These are phyloP conservation scores for Xylariaceae sp. DNA, from an alignment of 2,329 filamentous ascomycete species.

Conservation along the genomic window DNA sequence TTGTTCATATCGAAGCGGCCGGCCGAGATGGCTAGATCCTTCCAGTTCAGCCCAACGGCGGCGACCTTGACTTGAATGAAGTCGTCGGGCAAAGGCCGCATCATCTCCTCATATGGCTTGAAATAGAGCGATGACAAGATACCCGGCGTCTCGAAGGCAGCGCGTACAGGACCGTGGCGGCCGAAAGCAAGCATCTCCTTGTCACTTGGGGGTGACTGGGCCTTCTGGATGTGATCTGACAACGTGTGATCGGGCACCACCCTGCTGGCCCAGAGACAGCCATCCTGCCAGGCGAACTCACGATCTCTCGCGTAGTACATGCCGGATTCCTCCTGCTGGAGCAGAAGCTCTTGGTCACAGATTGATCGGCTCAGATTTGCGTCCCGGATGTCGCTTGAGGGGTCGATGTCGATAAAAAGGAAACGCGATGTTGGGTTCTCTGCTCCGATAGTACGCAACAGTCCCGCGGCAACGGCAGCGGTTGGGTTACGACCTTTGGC, in stretches of 20 bases:
- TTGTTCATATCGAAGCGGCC: conserved; percentile 16
- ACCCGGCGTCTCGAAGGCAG: conserved; percentile 21
- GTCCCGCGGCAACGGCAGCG: conserved; percentile 15
- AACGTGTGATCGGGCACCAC: conserved; percentile 12
- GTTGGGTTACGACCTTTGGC: conserved; percentile 15
- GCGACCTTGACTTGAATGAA: conserved; percentile 22
- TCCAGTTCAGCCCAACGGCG: conserved; percentile 20
- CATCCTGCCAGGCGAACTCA: conserved; percentile 23
- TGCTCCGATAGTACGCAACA: conserved; percentile 16
- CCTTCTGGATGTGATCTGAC: conserved; percentile 9
- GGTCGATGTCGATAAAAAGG: conserved; percentile 16
- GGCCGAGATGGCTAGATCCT: conserved; percentile 16
- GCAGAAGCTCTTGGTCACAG: no score
- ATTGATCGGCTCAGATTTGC: no score
- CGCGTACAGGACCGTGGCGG: conserved; percentile 15
- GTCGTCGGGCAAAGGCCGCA: conserved; percentile 9
- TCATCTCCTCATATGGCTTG: conserved; percentile 12
- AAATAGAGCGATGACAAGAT: conserved; percentile 22
- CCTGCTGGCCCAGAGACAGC: conserved; percentile 23
- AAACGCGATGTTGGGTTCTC: conserved; percentile 17
- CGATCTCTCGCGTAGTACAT: conserved; percentile 16
- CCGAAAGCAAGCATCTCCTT: conserved; percentile 4
- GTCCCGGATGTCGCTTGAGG: no score
- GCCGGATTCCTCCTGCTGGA: no score
- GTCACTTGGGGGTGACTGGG: conserved; percentile 5